Evolutionary conservation across 2,329 filamentous ascomycete genomes (phyloP), one percentile per base, ranked within the genome.

Genomic region (Aureobasidium lini): DNA sequence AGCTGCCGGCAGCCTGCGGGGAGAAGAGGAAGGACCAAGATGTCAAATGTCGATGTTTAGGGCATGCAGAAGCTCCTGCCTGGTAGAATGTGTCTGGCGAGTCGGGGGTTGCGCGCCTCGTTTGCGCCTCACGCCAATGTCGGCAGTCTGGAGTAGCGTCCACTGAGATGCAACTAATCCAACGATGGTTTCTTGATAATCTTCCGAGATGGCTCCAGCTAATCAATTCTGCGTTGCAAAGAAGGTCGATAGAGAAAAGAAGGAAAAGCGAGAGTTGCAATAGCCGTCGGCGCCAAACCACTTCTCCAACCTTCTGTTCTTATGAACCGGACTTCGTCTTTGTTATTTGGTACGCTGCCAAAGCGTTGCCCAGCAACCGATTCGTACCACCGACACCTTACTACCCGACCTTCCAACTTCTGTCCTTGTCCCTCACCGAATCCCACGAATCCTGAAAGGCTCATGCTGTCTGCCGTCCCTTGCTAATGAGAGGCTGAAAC

Each of bases 1-100:
- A 59, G 66, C 67, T 67, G 67, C 66, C 68, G 66, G 68, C 69
- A 68, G 68, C 69, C 34, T 52, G 48, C 13, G 13, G 15, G 23
- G 48, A 31, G 34, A 52, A 40, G 36, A 40, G 48, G 36, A 40
- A 52, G 36, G 48, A 29, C 34, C 34, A 52, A 29, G 16, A 6
- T 40, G 52, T 36, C 39, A 46, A 23, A 13, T 40, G 23, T 46
- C 29, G 40, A 36, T 52, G 48, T 52, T 40, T 52, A 52, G 48
- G 23, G 36, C 48, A 52, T 52, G 48, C 31, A 52, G 18, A 34
- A 52, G 36, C 48, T 40, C 36, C 36, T 52, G 48, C 36, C 23
- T 39, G 28, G 48, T 29, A 52, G 34, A 36, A 23, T 8, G 46
- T 36, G 31, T 11, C 31, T 11, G 16, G 13, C 48, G 48, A 50